These are phyloP conservation scores for Peltaster fructicola DNA, from an alignment of 2,329 filamentous ascomycete genomes.

Conservation along the genomic window DNA sequence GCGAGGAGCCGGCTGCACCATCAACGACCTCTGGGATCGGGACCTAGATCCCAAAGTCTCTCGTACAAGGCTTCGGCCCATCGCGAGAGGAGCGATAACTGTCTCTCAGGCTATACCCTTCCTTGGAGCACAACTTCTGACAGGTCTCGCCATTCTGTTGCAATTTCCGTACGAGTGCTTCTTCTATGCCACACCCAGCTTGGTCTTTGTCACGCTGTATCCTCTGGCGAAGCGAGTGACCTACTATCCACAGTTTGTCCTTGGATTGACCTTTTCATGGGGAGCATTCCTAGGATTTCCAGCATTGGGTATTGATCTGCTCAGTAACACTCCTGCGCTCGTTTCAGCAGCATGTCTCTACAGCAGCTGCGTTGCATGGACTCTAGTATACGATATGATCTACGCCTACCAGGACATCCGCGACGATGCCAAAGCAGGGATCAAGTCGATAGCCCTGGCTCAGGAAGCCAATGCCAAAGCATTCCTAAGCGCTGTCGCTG, in stretches of 20 bases:
- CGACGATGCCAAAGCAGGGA: constrained; percentile 70
- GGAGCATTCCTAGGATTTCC: constrained; percentile 78
- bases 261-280: constrained; percentile 78
- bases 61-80: constrained; percentile 59
- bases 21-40: constrained; percentile 83
- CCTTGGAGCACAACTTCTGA: constrained; percentile 55
- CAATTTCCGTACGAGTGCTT: constrained; percentile 61
- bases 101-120: constrained; percentile 56
- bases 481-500: constrained; percentile 52
- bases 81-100: constrained; percentile 61
- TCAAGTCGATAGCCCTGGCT: constrained; percentile 72
- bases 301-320: constrained; percentile 59
- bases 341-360: constrained; percentile 54
- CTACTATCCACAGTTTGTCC: constrained; percentile 69
- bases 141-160: constrained; percentile 55
- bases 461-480: constrained; percentile 63
- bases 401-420: constrained; percentile 86
- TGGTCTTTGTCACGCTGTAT: constrained; percentile 57
- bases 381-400: constrained; percentile 78
- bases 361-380: constrained; percentile 68
- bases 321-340: constrained; percentile 44
- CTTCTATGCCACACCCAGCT: constrained; percentile 58
- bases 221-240: constrained; percentile 74
- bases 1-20: constrained; percentile 73
- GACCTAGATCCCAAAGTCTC: constrained; percentile 68